Base-by-base conservation (phyloP, 495 filamentous ascomycete species). In the Penicillium paradoxum region DNA sequence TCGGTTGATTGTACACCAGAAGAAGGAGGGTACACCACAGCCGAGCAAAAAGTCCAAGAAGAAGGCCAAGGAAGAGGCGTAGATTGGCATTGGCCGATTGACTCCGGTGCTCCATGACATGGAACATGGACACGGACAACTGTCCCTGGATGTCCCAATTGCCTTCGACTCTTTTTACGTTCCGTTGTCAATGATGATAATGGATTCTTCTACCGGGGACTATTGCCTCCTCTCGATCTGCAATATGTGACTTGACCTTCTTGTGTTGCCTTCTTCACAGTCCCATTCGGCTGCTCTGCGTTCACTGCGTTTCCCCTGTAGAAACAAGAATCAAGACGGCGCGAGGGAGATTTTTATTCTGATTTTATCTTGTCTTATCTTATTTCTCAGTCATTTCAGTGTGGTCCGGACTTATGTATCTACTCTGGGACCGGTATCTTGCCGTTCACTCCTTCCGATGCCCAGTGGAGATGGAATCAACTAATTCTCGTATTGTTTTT, bases 1-100 rank as follows among this genome's bases (percentile, higher is more conserved):
- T 46, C 79, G 82, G 22, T 77, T 96, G 57, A 77, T 89, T 54
- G 90, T 96, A 49, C 90, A 95, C 72, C 85, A 90, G 68, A 88
- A 84, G 65, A 86, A 86, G 63, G 78, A 85, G 62, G 82, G 79
- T 11, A 69, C 76, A 8, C 65, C 62, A 45, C 62, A 75, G 32
- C 72, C 69, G 49, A 73, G 74, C 59, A 82, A 82, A 71, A 87
- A 86, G 76, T 86, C 86, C 78, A 87, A 88, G 76, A 82, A 82
- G 73, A 81, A 80, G 64, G 72, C 56, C 50, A 64, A 67, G 59
- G 72, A 75, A 11, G 73, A 70, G 44, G 63, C 65, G 57, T 74
- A 72, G 59, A 62, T 59, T 25, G 55, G 34, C 21, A 13, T 38
- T 15, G 13, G 2, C 22, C 39, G 38, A 30, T 19, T 45, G 18